Base-by-base conservation (phyloP, 2,329 filamentous ascomycete species). In the Didymella keratinophila region DNA sequence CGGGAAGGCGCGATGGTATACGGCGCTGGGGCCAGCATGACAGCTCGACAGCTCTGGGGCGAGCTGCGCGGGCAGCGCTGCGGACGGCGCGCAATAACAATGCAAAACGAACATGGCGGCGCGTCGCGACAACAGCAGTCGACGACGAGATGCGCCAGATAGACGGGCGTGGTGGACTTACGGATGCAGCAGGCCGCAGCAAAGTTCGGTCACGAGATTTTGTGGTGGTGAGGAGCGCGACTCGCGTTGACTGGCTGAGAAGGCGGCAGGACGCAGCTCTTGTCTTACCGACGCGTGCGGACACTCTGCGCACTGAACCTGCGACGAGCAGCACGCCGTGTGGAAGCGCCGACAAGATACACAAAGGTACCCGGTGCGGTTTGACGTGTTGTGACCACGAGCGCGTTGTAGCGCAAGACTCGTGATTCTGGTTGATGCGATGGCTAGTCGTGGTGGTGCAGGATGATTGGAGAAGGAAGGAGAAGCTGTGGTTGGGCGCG, bases 191-290 rank as follows among this genome's bases (percentile, higher is more conserved):
- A 60, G 71, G 63, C 71, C 72, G 73, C 74, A 74, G 71, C 58
- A 45, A 62, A 60, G 30, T 50, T 58, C 59, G 65, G 71, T 76
- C 74, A 76, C 73, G 73, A 71, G 73, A 71, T 72, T 69, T 64
- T 64, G 55, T 61, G 65, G 68, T 70, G 64, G 63, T 69, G 66
- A 65, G 62, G 61, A 60, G 62, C 46, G 62, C 56, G 63, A 64
- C 61, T 65, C 62, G 66, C 65, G 64, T 60, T 69, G 66, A 69
- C 62, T 68, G 62, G 66, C 53, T 61, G 58, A 51, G 60, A 57
- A 49, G 58, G 57, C 51, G 44, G 57, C 61, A 59, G 60, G 49
- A 58, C 37, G 41, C 45, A 50, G 45, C 56, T 54, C 52, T 60
- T 65, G 68, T 65, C 63, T 67, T 56, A 62, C 55, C 42, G 60